A percentile compares a stretch with the other conserved stretches of the same genome.
phyloP scores from a whole-genome alignment of 805 yeast species.

The Starmerella tilneyi region DNA sequence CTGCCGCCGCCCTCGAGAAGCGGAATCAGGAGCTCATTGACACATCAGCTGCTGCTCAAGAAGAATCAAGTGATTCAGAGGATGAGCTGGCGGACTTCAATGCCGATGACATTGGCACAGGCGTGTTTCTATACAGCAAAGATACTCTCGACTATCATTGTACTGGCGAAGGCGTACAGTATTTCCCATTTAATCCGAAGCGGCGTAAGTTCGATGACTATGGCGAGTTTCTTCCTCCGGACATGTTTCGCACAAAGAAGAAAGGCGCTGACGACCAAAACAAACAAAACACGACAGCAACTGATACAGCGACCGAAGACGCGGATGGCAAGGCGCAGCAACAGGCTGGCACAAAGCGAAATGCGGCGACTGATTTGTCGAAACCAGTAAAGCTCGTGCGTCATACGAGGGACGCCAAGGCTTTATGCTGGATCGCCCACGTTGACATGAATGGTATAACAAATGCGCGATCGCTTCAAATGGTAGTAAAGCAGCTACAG shows the following conservation, averaged over 20 bases:
- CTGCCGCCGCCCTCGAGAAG: constrained; percentile 30
- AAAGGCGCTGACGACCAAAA: neutral
- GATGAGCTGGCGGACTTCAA: constrained; percentile 29
- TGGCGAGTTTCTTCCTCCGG: constrained; percentile 61
- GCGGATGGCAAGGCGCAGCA: neutral
- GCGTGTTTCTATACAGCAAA: constrained; percentile 27
- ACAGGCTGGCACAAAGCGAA: neutral
- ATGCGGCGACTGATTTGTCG: neutral
- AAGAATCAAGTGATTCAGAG: constrained; percentile 29
- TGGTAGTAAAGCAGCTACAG: constrained; percentile 66
- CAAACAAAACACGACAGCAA: neutral
- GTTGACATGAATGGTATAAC: constrained; percentile 78
- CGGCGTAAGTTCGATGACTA: constrained; percentile 70
- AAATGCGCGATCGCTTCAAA: constrained; percentile 68
- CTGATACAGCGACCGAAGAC: neutral
- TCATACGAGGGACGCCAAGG: constrained; percentile 32
- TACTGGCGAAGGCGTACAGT: constrained; percentile 29
- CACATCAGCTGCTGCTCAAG: constrained; percentile 29
- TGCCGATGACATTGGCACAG: constrained; percentile 23
- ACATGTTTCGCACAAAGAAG: constrained; percentile 7
- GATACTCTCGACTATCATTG: constrained; percentile 37
- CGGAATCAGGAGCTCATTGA: constrained; percentile 35
- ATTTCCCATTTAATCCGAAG: constrained; percentile 65
- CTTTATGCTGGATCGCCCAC: constrained; percentile 62
- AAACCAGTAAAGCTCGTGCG: constrained; percentile 41